Evolutionary conservation across 331 rosid species (phyloP).

Genomic region (Spiraea crenata): DNA sequence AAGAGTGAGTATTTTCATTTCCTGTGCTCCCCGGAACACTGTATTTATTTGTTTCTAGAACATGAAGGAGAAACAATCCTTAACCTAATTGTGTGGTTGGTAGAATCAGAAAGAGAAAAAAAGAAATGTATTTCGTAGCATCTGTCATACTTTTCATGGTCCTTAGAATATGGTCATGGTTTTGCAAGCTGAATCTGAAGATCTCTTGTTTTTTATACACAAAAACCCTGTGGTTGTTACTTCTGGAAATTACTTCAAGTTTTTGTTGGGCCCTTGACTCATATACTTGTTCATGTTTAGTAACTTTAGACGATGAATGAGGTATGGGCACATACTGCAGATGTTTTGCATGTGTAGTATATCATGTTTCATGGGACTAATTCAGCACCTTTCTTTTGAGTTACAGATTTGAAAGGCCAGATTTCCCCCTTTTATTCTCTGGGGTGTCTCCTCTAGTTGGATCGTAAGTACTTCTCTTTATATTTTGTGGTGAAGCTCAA

Average conservation of each 20-base stretch:
- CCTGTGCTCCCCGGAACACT: constrained; percentile 1
- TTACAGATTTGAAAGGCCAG: constrained; percentile 88
- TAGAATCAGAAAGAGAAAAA: background rate
- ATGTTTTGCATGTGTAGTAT: constrained; percentile 4
- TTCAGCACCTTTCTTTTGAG: constrained; percentile 23
- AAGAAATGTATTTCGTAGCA: background rate
- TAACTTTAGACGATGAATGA: constrained; percentile 10
- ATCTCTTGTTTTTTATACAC: background rate
- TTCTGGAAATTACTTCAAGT: background rate
- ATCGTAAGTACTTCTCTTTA: constrained; percentile 58
- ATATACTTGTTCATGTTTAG: background rate
- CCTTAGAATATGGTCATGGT: background rate
- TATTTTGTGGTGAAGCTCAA: constrained; percentile 7
- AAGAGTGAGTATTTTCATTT: constrained; percentile 60
- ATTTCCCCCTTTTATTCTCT: constrained; percentile 72
- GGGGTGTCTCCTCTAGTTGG: constrained; percentile 82
- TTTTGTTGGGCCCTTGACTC: background rate
- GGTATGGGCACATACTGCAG: background rate
- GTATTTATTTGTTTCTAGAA: constrained; percentile 10
- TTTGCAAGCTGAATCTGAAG: background rate
- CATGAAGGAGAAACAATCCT: constrained; percentile 7
- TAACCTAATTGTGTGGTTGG: background rate
- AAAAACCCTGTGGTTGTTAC: background rate
- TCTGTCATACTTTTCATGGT: background rate
- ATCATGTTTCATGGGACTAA: constrained; percentile 34